Evolutionary conservation across 768 basidiomycete species (phyloP).

Genomic region (Pleurotus citrinopileatus): DNA sequence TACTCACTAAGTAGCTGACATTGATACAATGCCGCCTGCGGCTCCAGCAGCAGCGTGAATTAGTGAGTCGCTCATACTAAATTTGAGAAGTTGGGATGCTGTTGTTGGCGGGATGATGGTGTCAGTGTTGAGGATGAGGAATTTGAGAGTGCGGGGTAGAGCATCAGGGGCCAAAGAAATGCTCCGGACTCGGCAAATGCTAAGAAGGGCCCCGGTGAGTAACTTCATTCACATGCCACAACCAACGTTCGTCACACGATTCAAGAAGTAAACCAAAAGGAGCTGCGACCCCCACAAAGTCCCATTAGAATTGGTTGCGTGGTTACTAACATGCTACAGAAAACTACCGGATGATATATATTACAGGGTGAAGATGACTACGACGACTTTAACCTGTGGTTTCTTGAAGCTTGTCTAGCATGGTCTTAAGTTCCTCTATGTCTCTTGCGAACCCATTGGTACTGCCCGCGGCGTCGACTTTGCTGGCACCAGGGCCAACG

Average conservation of each 20-base stretch:
- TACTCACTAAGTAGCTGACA: slow-evolving; percentile 84
- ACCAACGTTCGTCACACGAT: not conserved
- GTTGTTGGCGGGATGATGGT: not conserved
- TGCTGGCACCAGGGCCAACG: slow-evolving; percentile 24
- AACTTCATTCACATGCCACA: slow-evolving; percentile 19
- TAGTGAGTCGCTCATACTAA: slow-evolving; percentile 74
- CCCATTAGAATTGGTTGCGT: no score
- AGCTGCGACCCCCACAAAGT: no score
- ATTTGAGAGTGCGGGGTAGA: not conserved
- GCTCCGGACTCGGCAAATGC: not conserved
- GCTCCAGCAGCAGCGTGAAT: slow-evolving; percentile 90
- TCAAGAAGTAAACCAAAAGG: not conserved
- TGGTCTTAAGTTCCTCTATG: slow-evolving; percentile 64
- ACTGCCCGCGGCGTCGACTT: slow-evolving; percentile 40
- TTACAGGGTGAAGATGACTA: not conserved
- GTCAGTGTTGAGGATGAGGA: not conserved
- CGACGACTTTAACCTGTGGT: slow-evolving; percentile 9
- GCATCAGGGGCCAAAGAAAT: not conserved
- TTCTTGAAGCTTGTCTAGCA: slow-evolving; percentile 45
- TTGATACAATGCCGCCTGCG: slow-evolving; percentile 84
- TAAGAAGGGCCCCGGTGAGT: not conserved
- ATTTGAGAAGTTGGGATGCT: slow-evolving; percentile 40
- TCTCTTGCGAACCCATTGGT: slow-evolving; percentile 66
- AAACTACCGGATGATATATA: not conserved
- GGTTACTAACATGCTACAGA: no score